Percentiles rank a stretch among this genome's conserved stretches.
These are phyloP conservation scores for Zygoascus bituminiphila DNA, from an alignment of 805 yeast genomes.

Conservation along the genomic window DNA sequence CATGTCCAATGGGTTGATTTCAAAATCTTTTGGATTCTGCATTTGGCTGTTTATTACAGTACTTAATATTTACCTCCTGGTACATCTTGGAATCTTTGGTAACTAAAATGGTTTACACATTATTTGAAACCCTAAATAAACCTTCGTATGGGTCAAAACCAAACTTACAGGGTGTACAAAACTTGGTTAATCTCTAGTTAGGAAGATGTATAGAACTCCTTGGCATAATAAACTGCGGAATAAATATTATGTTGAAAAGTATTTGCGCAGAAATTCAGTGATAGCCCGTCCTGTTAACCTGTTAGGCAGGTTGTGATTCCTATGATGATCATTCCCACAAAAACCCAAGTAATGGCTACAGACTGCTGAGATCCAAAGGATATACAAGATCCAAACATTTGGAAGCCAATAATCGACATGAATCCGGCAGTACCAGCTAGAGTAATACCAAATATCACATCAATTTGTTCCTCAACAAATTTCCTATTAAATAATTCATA, in stretches of 20 bases:
- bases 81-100: slow-evolving; percentile 33
- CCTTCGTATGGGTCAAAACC: no score
- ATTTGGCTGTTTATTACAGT: slow-evolving; percentile 67
- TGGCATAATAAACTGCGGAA: not conserved
- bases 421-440: slow-evolving; percentile 79
- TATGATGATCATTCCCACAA: slow-evolving; percentile 52
- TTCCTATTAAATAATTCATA: slow-evolving; percentile 38
- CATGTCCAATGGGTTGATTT: slow-evolving; percentile 44
- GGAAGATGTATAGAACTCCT: not conserved
- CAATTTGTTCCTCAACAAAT: slow-evolving; percentile 27
- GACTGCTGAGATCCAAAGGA: slow-evolving; percentile 68
- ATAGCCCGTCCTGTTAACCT: not conserved
- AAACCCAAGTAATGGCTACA: slow-evolving; percentile 49
- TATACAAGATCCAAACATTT: slow-evolving; percentile 79
- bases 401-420: slow-evolving; percentile 67
- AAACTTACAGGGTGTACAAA: no score
- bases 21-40: slow-evolving; percentile 41
- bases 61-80: slow-evolving; percentile 60
- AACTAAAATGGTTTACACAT: not conserved
- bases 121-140: no score
- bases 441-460: slow-evolving; percentile 48
- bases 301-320: slow-evolving; percentile 37
- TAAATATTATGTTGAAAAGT: no score
- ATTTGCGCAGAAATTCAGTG: not conserved
- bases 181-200: no score